phyloP scores from a whole-genome alignment of 2,329 filamentous ascomycete genomes.

The Microcyclospora pomicola region DNA sequence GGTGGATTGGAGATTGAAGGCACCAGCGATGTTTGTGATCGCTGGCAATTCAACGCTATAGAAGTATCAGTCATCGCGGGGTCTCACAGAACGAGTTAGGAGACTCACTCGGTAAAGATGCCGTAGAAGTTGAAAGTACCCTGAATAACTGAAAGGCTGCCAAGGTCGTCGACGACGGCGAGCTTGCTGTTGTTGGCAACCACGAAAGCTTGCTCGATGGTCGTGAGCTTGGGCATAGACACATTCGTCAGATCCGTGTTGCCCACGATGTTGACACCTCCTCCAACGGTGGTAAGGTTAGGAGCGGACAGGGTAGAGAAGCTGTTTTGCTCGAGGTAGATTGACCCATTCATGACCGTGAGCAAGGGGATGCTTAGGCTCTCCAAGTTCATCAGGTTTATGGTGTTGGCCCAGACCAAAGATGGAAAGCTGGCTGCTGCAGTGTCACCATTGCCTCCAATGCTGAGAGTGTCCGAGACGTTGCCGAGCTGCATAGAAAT shows the following conservation, averaged over 20 bases:
- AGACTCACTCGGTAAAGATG: constrained; percentile 64
- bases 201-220: constrained; percentile 64
- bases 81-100: not conserved
- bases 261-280: constrained; percentile 43
- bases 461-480: constrained; percentile 54
- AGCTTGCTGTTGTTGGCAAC: constrained; percentile 84
- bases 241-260: constrained; percentile 55
- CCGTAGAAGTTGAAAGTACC: constrained; percentile 79
- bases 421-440: constrained; percentile 64
- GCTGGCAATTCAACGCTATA: constrained; percentile 55
- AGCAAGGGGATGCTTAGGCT: constrained; percentile 61
- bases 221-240: constrained; percentile 54
- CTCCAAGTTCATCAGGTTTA: constrained; percentile 71
- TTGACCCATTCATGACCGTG: constrained; percentile 56
- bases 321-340: constrained; percentile 73
- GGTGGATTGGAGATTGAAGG: constrained; percentile 37
- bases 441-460: constrained; percentile 66
- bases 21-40: constrained; percentile 32
- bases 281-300: constrained; percentile 56
- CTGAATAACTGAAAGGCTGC: constrained; percentile 51
- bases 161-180: constrained; percentile 50
- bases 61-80: constrained; percentile 18
- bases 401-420: constrained; percentile 63
- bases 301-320: constrained; percentile 48
- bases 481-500: constrained; percentile 69